These are phyloP conservation scores for Ganoderma boninense DNA, from an alignment of 1,284 basidiomycete genomes.

Conservation along the genomic window DNA sequence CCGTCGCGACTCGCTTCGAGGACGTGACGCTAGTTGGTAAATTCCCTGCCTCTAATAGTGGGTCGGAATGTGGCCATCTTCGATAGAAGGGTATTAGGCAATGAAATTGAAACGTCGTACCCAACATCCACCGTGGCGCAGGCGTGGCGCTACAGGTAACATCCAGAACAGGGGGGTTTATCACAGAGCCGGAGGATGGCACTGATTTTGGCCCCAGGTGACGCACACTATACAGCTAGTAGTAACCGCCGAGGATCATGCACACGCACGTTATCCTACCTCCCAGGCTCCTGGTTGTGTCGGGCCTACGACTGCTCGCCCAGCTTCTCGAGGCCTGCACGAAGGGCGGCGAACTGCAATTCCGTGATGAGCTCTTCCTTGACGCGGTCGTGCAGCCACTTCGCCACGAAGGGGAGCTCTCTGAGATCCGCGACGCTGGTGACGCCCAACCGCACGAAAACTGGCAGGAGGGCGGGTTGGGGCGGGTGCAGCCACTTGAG, in stretches of 20 bases:
- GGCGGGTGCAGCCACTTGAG: constrained; percentile 15
- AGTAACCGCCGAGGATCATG: no score
- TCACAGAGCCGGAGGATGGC: background rate
- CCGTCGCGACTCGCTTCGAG: background rate
- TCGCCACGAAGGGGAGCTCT: constrained; percentile 1
- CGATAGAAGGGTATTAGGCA: background rate
- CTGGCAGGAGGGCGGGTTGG: constrained; percentile 13
- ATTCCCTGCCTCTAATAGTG: background rate
- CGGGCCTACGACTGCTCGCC: background rate
- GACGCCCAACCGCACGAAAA: constrained; percentile 18
- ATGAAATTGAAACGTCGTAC: background rate
- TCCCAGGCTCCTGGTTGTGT: background rate
- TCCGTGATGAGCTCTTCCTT: constrained; percentile 11
- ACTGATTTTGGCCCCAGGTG: no score
- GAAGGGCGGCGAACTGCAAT: constrained; percentile 20
- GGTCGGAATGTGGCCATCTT: background rate
- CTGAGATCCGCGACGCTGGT: background rate
- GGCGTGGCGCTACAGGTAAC: background rate
- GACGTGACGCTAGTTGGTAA: background rate
- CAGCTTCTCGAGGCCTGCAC: constrained; percentile 10
- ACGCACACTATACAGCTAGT: no score
- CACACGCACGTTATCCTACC: no score
- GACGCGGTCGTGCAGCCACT: constrained; percentile 14
- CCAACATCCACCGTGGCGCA: background rate
- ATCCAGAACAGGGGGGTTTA: background rate